These are phyloP conservation scores for Daedalea quercina DNA, from an alignment of 768 basidiomycete species.

Conservation along the genomic window DNA sequence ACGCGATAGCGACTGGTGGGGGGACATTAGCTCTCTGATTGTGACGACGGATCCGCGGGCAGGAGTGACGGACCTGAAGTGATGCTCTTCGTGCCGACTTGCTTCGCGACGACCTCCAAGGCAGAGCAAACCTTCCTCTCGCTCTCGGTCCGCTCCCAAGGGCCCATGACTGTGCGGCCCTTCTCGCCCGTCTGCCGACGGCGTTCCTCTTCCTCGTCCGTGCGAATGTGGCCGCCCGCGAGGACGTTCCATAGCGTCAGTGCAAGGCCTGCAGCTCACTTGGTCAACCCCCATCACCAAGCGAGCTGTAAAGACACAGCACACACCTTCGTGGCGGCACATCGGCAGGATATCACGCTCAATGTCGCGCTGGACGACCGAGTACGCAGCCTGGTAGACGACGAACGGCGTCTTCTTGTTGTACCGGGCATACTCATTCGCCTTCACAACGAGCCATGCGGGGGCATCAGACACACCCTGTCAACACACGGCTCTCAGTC, in stretches of 20 bases:
- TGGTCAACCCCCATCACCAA: not conserved
- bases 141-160: conserved; percentile 40
- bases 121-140: conserved; percentile 37
- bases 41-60: not conserved
- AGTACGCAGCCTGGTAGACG: conserved; percentile 35
- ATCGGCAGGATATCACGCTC: conserved; percentile 37
- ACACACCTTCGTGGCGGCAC: conserved; percentile 17
- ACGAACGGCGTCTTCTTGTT: conserved; percentile 36
- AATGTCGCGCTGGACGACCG: conserved; percentile 28
- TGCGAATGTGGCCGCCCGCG: conserved; percentile 12
- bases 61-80: conserved; percentile 35
- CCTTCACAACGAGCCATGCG: conserved; percentile 30
- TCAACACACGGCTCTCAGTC: no score
- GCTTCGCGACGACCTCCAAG: conserved; percentile 42
- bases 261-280: conserved; percentile 10
- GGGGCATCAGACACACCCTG: conserved; percentile 26
- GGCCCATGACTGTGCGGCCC: conserved; percentile 24
- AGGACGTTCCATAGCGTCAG: conserved; percentile 18
- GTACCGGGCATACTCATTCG: conserved; percentile 35
- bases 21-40: no score
- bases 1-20: conserved; percentile 44
- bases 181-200: conserved; percentile 19
- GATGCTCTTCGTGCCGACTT: conserved; percentile 42
- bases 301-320: not conserved
- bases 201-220: conserved; percentile 18